Percentiles rank a stretch among this genome's conserved stretches.
These are phyloP conservation scores for Hyphodiscus hymeniophilus DNA, from an alignment of 495 filamentous ascomycete species.

Conservation along the genomic window DNA sequence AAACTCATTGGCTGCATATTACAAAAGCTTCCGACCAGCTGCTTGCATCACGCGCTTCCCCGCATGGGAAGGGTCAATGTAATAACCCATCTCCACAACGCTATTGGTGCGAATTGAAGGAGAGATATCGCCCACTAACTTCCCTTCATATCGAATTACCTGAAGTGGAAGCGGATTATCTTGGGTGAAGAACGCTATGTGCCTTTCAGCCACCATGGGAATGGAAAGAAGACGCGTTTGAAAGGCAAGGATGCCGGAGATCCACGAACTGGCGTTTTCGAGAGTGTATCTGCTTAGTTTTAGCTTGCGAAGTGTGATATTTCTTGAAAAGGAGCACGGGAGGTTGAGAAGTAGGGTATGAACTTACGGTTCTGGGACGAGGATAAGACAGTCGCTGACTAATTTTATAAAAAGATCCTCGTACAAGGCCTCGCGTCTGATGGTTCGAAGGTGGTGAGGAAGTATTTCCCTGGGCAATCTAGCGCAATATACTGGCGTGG, in stretches of 20 bases:
- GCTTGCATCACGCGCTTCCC: slow-evolving; percentile 8
- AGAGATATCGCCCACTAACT: slow-evolving; percentile 4
- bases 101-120: background rate
- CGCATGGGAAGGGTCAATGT: slow-evolving; percentile 7
- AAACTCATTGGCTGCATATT: slow-evolving; percentile 55
- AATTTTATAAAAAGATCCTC: slow-evolving; percentile 5
- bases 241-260: background rate
- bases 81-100: slow-evolving; percentile 14
- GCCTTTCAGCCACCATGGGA: background rate
- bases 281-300: slow-evolving; percentile 7
- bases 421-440: slow-evolving; percentile 5
- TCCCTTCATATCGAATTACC: slow-evolving; percentile 6
- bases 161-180: slow-evolving; percentile 1
- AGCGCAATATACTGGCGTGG: slow-evolving; percentile 2
- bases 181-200: slow-evolving; percentile 4
- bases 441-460: slow-evolving; percentile 7
- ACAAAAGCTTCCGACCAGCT: slow-evolving; percentile 54
- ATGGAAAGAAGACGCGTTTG: background rate
- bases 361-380: slow-evolving; percentile 14
- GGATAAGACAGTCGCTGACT: slow-evolving; percentile 7
- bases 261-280: slow-evolving; percentile 8
- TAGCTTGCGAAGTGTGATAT: background rate
- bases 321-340: background rate
- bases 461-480: slow-evolving; percentile 11
- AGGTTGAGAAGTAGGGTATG: background rate